phyloP scores from a whole-genome alignment of 1,284 basidiomycete genomes.

The Ganoderma lucidum region DNA sequence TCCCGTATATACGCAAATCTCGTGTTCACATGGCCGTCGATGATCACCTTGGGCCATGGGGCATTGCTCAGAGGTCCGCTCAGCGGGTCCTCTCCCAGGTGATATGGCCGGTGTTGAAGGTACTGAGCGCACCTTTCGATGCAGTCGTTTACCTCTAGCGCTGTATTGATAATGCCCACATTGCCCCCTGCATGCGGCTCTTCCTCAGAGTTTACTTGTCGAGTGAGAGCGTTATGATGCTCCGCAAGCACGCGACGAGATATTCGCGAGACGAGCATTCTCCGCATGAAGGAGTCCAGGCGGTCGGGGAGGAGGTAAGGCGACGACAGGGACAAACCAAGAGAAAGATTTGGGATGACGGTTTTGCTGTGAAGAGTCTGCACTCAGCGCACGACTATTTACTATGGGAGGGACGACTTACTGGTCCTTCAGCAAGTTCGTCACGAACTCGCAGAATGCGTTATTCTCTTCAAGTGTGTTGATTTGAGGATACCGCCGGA shows the following conservation, averaged over 20 bases:
- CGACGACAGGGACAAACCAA: conserved; percentile 82
- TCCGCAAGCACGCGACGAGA: conserved; percentile 89
- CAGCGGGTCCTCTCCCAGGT: conserved; percentile 50
- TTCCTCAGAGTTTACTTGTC: conserved; percentile 53
- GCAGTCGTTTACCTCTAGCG: conserved; percentile 73
- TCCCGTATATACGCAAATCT: conserved; percentile 89
- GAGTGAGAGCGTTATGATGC: conserved; percentile 86
- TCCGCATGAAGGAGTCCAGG: conserved; percentile 88
- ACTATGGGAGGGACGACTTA: conserved; percentile 44
- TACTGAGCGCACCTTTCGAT: conserved; percentile 74
- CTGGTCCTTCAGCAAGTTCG: conserved; percentile 79
- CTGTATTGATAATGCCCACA: conserved; percentile 89
- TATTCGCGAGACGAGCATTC: conserved; percentile 92
- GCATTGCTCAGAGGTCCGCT: conserved; percentile 37
- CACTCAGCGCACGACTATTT: background rate
- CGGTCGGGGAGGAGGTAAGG: conserved; percentile 80
- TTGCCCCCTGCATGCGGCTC: conserved; percentile 58
- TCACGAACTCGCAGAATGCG: conserved; percentile 78
- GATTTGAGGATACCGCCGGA: conserved; percentile 81
- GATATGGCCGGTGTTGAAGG: conserved; percentile 59
- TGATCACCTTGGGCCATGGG: conserved; percentile 69
- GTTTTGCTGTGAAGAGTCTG: conserved; percentile 57
- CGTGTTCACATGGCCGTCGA: conserved; percentile 80
- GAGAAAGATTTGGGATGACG: conserved; percentile 80
- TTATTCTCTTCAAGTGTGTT: conserved; percentile 81